A percentile compares a stretch with the other conserved stretches of the same genome.
Conservation (phyloP, 1,139 yeast genomes). For the Eremothecium sinecaudum region DNA sequence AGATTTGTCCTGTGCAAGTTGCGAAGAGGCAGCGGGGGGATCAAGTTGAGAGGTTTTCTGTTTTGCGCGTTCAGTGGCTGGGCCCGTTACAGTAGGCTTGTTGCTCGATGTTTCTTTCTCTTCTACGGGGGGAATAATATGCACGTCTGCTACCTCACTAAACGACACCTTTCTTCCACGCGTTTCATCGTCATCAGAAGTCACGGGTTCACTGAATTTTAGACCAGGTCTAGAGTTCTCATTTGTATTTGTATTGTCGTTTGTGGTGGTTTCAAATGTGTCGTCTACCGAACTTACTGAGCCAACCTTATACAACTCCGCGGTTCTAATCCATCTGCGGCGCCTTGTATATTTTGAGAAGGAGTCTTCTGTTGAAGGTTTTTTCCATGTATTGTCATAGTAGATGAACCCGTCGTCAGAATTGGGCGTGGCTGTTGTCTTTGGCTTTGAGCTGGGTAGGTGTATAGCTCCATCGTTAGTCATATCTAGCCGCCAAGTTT, state of each 20-base stretch:
- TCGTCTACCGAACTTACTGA: conserved; percentile 5
- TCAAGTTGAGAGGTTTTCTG: conserved; percentile 1
- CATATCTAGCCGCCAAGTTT: conserved; percentile 80
- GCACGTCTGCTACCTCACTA: conserved; percentile 23
- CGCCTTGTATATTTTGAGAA: conserved; percentile 87
- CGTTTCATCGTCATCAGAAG: not conserved
- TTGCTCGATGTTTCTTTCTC: not conserved
- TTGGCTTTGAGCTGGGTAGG: conserved; percentile 53
- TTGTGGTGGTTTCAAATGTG: conserved; percentile 3
- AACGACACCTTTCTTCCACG: conserved; percentile 24
- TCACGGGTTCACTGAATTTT: conserved; percentile 1
- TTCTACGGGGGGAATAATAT: conserved; percentile 17
- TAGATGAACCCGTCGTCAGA: conserved; percentile 80
- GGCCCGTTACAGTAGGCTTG: not conserved
- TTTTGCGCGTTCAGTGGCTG: conserved; percentile 1
- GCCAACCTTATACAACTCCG: conserved; percentile 51
- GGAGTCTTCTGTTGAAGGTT: conserved; percentile 79
- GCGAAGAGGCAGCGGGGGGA: too few relatives aligned
- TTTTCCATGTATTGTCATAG: conserved; percentile 90
- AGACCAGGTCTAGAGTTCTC: conserved; percentile 2
- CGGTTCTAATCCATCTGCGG: conserved; percentile 92
- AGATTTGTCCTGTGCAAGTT: too few relatives aligned
- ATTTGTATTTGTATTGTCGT: conserved; percentile 6
- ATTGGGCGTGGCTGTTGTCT: conserved; percentile 68
- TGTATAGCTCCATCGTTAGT: conserved; percentile 83